Percentiles rank a stretch among this genome's conserved stretches.
Evolutionary conservation across 2,329 filamentous ascomycete species (phyloP).

Genomic region (Epichloe aotearoae): DNA sequence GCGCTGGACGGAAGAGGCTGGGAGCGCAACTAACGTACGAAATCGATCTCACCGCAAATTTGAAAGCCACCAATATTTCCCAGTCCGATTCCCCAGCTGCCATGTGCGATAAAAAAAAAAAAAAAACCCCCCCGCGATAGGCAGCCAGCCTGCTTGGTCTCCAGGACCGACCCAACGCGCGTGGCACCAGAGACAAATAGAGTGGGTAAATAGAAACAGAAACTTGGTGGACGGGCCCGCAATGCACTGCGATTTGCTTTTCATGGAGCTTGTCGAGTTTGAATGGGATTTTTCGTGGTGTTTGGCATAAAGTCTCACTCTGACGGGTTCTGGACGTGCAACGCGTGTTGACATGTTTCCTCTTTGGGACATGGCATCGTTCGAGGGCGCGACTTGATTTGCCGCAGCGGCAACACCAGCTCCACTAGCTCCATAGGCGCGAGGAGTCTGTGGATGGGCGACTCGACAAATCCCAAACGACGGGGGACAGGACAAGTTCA

Average conservation of each 20-base stretch:
- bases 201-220: background rate
- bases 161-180: background rate
- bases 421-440: constrained; percentile 5
- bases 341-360: constrained; percentile 25
- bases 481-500: too few relatives aligned
- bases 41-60: background rate
- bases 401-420: constrained; percentile 7
- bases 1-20: background rate
- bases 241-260: too few relatives aligned
- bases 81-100: background rate
- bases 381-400: constrained; percentile 20
- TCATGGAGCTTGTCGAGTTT: too few relatives aligned
- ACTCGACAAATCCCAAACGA: background rate
- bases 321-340: constrained; percentile 11
- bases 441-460: background rate
- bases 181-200: background rate
- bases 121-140: background rate
- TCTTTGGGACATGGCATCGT: constrained; percentile 16
- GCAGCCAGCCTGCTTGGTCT: too few relatives aligned
- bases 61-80: background rate
- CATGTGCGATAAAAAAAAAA: background rate
- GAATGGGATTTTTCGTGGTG: too few relatives aligned
- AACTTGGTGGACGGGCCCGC: too few relatives aligned
- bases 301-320: background rate
- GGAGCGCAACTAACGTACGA: background rate